Conservation (phyloP, 2,329 filamentous ascomycete genomes). For the Monilinia laxa region DNA sequence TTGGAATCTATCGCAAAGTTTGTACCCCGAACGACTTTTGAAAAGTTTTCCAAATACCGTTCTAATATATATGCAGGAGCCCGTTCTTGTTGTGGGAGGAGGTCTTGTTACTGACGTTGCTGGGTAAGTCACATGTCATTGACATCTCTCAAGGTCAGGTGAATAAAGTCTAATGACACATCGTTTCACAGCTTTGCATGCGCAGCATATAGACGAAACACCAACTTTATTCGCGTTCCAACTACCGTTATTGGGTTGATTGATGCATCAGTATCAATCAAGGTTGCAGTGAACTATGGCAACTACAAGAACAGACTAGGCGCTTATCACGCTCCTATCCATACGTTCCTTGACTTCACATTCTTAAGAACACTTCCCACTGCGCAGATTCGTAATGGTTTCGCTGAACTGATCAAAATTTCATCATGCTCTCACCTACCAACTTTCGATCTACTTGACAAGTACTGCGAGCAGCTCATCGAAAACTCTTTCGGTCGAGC, state of each 20-base stretch:
- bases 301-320: conserved; percentile 74
- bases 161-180: conserved; percentile 34
- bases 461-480: conserved; percentile 68
- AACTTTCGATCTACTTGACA: conserved; percentile 67
- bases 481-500: conserved; percentile 62
- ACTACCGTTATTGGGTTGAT: conserved; percentile 75
- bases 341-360: conserved; percentile 72
- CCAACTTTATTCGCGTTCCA: conserved; percentile 71
- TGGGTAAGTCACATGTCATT: conserved; percentile 52
- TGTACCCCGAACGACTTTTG: conserved; percentile 25
- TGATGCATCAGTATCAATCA: conserved; percentile 73
- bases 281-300: conserved; percentile 76
- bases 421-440: conserved; percentile 65
- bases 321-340: conserved; percentile 69
- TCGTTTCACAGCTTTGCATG: conserved; percentile 58
- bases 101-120: conserved; percentile 72
- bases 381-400: conserved; percentile 70
- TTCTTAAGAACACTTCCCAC: conserved; percentile 68
- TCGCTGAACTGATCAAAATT: conserved; percentile 75
- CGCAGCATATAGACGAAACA: conserved; percentile 69
- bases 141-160: conserved; percentile 15
- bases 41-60: neutral
- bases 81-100: conserved; percentile 65
- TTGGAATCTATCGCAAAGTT: conserved; percentile 66
- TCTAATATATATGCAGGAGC: conserved; percentile 48